These are phyloP conservation scores for Colletotrichum gigasporum DNA, from an alignment of 2,329 filamentous ascomycete genomes.

Conservation along the genomic window DNA sequence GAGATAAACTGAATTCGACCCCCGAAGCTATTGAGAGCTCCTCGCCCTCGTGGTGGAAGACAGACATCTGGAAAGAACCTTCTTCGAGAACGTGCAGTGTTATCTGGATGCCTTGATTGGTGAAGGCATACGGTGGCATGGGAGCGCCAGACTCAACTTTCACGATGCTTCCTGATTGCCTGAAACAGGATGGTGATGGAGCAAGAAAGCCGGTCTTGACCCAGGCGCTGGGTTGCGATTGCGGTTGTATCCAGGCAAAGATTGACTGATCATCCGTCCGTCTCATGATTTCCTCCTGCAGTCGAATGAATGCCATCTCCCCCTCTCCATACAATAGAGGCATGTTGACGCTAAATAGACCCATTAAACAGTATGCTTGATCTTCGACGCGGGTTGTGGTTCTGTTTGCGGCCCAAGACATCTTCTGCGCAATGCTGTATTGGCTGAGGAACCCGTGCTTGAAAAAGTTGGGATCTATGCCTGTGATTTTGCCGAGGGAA, in stretches of 20 bases:
- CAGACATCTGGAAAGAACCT: neutral
- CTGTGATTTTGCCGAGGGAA: conserved; percentile 39
- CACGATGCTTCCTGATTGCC: neutral
- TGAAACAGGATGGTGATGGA: neutral
- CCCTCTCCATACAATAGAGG: conserved; percentile 40
- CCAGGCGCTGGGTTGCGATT: no score
- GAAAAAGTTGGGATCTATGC: conserved; percentile 34
- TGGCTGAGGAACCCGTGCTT: conserved; percentile 35
- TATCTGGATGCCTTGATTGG: neutral
- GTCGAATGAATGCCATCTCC: conserved; percentile 33
- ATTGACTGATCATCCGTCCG: conserved; percentile 1
- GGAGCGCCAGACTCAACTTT: neutral
- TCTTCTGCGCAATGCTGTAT: conserved; percentile 36
- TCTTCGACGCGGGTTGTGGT: conserved; percentile 36
- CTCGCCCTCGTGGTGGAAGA: neutral
- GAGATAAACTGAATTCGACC: neutral
- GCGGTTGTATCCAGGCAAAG: neutral
- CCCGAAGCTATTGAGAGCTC: neutral
- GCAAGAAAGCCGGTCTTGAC: neutral
- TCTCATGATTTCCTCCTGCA: conserved; percentile 38
- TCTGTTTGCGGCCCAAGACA: conserved; percentile 40
- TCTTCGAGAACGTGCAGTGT: neutral
- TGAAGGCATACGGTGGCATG: neutral
- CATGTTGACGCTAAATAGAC: conserved; percentile 40
- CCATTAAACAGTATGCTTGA: conserved; percentile 38